A percentile compares a stretch with the other conserved stretches of the same genome.
Evolutionary conservation across 1,284 basidiomycete species (phyloP).

Genomic region (Vanrija sp.): DNA sequence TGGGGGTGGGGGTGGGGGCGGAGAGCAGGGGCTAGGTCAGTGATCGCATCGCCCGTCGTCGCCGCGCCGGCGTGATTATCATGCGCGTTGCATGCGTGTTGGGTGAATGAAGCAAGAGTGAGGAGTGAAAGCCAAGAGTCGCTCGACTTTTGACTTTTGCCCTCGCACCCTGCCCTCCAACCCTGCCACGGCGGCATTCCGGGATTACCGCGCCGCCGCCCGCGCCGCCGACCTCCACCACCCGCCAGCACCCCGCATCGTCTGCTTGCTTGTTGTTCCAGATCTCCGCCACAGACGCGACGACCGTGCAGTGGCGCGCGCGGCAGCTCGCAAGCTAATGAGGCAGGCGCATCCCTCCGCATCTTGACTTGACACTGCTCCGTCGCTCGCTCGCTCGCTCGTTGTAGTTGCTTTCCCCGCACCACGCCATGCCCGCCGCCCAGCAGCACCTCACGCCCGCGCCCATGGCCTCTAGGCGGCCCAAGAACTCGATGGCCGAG

Average conservation of each 20-base stretch:
- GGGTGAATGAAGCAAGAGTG: neutral
- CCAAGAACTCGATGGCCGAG: constrained; percentile 73
- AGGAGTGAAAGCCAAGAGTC: neutral
- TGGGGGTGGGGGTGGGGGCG: constrained; percentile 5
- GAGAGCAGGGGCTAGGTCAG: neutral
- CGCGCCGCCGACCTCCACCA: too few relatives aligned
- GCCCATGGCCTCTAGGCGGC: constrained; percentile 10
- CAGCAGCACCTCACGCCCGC: constrained; percentile 6
- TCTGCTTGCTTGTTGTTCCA: too few relatives aligned
- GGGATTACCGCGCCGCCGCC: too few relatives aligned
- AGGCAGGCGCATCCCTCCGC: neutral
- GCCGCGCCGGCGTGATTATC: too few relatives aligned
- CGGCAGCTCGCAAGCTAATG: too few relatives aligned
- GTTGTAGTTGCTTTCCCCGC: too few relatives aligned
- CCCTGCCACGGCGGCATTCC: neutral
- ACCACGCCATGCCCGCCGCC: neutral
- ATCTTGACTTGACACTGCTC: neutral
- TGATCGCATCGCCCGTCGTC: too few relatives aligned
- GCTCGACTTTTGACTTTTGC: neutral
- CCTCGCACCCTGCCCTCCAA: neutral
- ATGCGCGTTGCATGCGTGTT: neutral
- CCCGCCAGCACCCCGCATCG: neutral
- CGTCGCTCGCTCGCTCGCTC: too few relatives aligned
- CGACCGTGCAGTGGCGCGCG: too few relatives aligned
- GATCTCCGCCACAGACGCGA: too few relatives aligned